Evolutionary conservation across 768 basidiomycete genomes (phyloP).

Genomic region (Pilatotrama ljubarskyi): DNA sequence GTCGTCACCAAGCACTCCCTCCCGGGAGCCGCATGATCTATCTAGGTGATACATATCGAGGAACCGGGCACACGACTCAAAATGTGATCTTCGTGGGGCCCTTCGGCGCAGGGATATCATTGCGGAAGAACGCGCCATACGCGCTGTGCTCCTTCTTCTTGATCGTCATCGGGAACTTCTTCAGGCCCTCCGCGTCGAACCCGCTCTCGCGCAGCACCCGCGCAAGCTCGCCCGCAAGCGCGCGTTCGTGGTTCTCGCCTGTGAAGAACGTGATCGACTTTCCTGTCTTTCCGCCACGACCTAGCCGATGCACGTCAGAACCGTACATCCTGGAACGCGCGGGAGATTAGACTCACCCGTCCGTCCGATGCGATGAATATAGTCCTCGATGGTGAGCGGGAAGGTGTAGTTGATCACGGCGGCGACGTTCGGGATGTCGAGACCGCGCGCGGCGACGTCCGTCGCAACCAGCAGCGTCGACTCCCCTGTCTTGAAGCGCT

Average conservation of each 20-base stretch:
- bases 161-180: constrained; percentile 93
- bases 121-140: constrained; percentile 85
- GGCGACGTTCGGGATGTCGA: constrained; percentile 96
- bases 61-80: constrained; percentile 1
- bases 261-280: constrained; percentile 98
- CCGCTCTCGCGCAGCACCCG: constrained; percentile 87
- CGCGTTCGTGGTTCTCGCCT: constrained; percentile 81
- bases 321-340: no score
- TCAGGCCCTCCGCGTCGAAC: constrained; percentile 73
- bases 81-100: constrained; percentile 82
- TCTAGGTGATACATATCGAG: not conserved
- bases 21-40: not conserved
- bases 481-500: constrained; percentile 81
- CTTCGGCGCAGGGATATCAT: constrained; percentile 59
- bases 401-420: constrained; percentile 98
- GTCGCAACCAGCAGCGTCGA: constrained; percentile 89
- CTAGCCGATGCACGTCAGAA: constrained; percentile 35
- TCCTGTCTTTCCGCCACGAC: constrained; percentile 87
- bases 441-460: constrained; percentile 94
- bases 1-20: no score
- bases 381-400: constrained; percentile 94
- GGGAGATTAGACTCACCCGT: constrained; percentile 54
- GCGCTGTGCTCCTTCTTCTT: constrained; percentile 93
- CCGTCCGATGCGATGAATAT: constrained; percentile 86
- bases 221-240: constrained; percentile 90